Evolutionary conservation across 1,284 basidiomycete species (phyloP), one percentile per base, ranked within the genome.

Genomic region (Tausonia pullulans): DNA sequence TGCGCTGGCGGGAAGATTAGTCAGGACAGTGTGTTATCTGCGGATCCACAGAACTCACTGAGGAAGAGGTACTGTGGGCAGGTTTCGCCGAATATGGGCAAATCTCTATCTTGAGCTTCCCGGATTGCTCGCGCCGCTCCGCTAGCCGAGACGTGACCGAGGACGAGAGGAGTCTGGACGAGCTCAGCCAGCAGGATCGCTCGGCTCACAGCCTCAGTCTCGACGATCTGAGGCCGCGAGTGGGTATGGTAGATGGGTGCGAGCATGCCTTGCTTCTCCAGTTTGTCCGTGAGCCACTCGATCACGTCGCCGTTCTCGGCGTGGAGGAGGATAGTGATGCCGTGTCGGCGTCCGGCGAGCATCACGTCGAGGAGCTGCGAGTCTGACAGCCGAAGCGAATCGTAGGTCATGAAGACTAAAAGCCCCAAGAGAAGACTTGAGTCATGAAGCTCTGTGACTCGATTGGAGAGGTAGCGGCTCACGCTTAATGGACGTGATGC

Each of bases 301-400:
- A 73, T 71, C 16, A 73, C 71, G 63, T 73, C 72, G 55, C 62
- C 58, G 62, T 73, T 73, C 63, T 73, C 71, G 49, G 71, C 70
- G 63, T 72, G 72, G 6, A 72, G 67, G 71, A 72, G 70, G 58
- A 68, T 67, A 2, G 71, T 73, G 10, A 71, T 68, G 10, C 71
- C 72, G 43, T 67, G 65, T 58, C 69, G 60, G 2, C 72, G 64
- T 0, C 71, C 69, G 2, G 69, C 69, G 40, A 63, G 67, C 40
- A 73, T 64, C 53, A 69, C 66, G 58, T 73, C 69, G 13, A 73
- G 62, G 49, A 73, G 65, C 56, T 72, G 66, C 10, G 41, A 9
- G 62, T 73, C 72, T 50, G 68, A 65, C 27, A 73, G 64, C 62
- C 69, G 68, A 44, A 71, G 63, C 5, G 69, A 63, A 2, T 68